phyloP scores from a whole-genome alignment of 2,329 filamentous ascomycete genomes.

The Hyphodiscus sp. region DNA sequence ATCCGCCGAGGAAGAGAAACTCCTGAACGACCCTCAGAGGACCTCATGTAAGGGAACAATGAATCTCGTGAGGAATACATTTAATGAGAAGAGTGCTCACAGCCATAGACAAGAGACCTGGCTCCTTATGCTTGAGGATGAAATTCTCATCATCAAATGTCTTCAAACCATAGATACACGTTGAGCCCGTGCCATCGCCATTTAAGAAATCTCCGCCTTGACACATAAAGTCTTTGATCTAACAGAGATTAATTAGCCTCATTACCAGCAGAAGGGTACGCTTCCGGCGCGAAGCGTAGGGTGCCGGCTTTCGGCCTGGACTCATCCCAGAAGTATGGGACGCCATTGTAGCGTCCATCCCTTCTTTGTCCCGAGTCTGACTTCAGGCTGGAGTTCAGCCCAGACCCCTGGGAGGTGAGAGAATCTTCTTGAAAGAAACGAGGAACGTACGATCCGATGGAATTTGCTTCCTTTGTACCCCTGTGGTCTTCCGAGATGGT shows the following conservation, averaged over 20 bases:
- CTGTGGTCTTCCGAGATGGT: conserved; percentile 67
- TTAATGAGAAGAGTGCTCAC: conserved; percentile 44
- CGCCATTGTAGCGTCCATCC: too few species aligned
- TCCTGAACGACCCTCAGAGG: too few species aligned
- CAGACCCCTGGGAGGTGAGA: too few species aligned
- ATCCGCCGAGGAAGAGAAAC: too few species aligned
- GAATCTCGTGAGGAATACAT: too few species aligned
- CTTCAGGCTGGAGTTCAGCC: too few species aligned
- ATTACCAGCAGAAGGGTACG: neutral
- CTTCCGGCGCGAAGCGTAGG: too few species aligned
- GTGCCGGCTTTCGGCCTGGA: too few species aligned
- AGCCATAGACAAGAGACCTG: conserved; percentile 88
- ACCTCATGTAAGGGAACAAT: too few species aligned
- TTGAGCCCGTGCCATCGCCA: conserved; percentile 83
- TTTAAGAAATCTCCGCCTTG: conserved; percentile 96
- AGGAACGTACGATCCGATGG: conserved; percentile 71
- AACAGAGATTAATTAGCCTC: neutral
- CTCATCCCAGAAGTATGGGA: too few species aligned
- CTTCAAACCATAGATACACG: conserved; percentile 79
- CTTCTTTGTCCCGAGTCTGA: too few species aligned
- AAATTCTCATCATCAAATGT: conserved; percentile 92
- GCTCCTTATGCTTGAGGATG: conserved; percentile 65
- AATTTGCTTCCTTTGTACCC: conserved; percentile 96
- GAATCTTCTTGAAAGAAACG: neutral
- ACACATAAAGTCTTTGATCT: conserved; percentile 97